phyloP scores from a whole-genome alignment of 768 basidiomycete species.

The Leccinum longicurvipes region DNA sequence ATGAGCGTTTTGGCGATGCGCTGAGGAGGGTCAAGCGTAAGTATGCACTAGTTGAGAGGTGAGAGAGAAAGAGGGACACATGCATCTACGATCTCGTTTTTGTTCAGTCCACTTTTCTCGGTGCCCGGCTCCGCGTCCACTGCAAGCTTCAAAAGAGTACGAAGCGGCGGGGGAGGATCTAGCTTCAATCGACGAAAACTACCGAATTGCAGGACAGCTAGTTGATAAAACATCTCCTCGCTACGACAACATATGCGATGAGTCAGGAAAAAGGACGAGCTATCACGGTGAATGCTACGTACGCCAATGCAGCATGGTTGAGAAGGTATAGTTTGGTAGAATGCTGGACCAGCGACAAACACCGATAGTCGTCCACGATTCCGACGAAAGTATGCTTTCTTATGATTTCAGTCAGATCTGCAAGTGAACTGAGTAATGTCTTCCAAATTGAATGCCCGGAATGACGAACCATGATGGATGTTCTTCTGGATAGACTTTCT shows the following conservation, averaged over 20 bases:
- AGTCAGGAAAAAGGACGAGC: background rate
- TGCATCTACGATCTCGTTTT: constrained; percentile 70
- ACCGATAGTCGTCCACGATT: constrained; percentile 72
- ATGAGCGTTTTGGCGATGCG: constrained; percentile 61
- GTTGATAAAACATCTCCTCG: constrained; percentile 93
- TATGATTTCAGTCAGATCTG: constrained; percentile 81
- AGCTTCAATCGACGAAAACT: constrained; percentile 72
- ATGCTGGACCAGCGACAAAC: constrained; percentile 81
- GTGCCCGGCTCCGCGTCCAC: constrained; percentile 62
- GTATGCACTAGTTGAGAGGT: background rate
- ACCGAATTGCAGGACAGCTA: constrained; percentile 89
- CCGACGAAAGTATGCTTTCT: constrained; percentile 91
- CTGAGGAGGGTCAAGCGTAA: constrained; percentile 34
- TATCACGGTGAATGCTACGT: constrained; percentile 30
- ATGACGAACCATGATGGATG: constrained; percentile 64
- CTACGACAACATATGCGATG: constrained; percentile 35
- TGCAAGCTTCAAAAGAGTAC: constrained; percentile 71
- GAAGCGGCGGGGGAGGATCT: constrained; percentile 76
- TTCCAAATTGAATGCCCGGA: background rate
- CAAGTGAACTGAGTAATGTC: background rate
- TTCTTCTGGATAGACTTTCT: constrained; percentile 55
- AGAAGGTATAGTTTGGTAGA: constrained; percentile 86
- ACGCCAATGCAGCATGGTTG: constrained; percentile 84
- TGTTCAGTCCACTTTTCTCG: constrained; percentile 48
- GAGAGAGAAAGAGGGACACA: constrained; percentile 18